Base-by-base conservation (phyloP, 768 basidiomycete genomes). In the Lactarius pseudohatsudake region DNA sequence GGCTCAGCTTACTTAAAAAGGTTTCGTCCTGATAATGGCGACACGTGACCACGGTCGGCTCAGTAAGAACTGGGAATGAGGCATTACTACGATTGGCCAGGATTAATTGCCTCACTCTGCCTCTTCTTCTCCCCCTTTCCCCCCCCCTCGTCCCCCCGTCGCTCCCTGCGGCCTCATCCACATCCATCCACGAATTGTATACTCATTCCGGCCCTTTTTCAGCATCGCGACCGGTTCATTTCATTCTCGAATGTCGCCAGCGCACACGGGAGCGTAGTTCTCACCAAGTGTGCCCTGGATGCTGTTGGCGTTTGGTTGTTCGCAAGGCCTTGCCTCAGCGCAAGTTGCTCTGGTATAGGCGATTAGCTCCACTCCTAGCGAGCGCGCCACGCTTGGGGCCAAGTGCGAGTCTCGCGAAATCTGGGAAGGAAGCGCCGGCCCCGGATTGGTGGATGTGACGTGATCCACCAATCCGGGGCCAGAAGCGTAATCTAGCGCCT, bases 251-350 rank as follows among this genome's bases (percentile, higher is more conserved):
- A 20, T 34, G 47, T 43, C 4, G 15, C 28, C 41, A 59, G 65
- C 18, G 47, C 43, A 67, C 53, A 76, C 74, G 79, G 77, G 80
- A 82, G 81, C 80, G 81, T 72, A 75, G 80, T 81, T 66, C 82
- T 82, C 79, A 74, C 64, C 76, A 80, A 78, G 74, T 78, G 76
- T 76, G 78, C 61, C 53, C 56, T 38, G 64, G 68, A 65, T 56
- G n/a, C 15, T 26, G 36, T 22, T 45, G 18, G 20, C 3, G 34
- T 20, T 18, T 57, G 58, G 1, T 34, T 8, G 2, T 15, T 38
- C 36, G 22, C 15, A 13, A 9, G 32, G 5, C 22, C 9, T 28
- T 15, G 30, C 41, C 26, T 38, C 41, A 26, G 56, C 15, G 13
- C 32, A 36, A 8, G 3, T 43, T 28, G 18, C 20, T 26, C 30